phyloP scores from a whole-genome alignment of 2,329 filamentous ascomycete genomes.

The Dactylellina leptospora region DNA sequence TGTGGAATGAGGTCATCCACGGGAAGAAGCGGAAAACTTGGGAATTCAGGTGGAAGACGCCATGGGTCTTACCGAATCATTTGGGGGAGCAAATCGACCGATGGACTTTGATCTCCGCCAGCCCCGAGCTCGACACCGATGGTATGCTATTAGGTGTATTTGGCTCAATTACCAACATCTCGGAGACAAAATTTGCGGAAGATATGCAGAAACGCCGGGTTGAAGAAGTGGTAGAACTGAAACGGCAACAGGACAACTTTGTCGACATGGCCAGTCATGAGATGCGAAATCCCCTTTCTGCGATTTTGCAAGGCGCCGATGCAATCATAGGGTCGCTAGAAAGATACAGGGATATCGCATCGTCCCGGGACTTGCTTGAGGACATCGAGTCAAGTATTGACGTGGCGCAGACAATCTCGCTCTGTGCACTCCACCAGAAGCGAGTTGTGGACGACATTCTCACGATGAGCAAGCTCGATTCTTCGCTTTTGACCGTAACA shows the following conservation, averaged over 20 bases:
- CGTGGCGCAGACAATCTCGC: slow-evolving; percentile 80
- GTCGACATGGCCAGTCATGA: slow-evolving; percentile 70
- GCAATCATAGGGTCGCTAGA: slow-evolving; percentile 66
- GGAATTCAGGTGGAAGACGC: slow-evolving; percentile 52
- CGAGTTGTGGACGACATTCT: slow-evolving; percentile 74
- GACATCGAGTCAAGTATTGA: slow-evolving; percentile 67
- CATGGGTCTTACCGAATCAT: slow-evolving; percentile 37
- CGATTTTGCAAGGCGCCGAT: slow-evolving; percentile 78
- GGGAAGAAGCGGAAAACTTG: slow-evolving; percentile 45
- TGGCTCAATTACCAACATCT: slow-evolving; percentile 53
- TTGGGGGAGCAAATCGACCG: slow-evolving; percentile 43
- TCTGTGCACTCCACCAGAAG: slow-evolving; percentile 84
- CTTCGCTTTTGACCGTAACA: slow-evolving; percentile 70
- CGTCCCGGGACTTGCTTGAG: slow-evolving; percentile 24
- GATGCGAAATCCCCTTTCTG: slow-evolving; percentile 78
- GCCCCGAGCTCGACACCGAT: slow-evolving; percentile 45
- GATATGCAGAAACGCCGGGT: slow-evolving; percentile 55
- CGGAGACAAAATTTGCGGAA: slow-evolving; percentile 54
- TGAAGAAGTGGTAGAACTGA: slow-evolving; percentile 67
- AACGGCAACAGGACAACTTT: slow-evolving; percentile 79
- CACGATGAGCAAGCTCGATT: slow-evolving; percentile 68
- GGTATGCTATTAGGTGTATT: slow-evolving; percentile 48
- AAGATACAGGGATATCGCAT: slow-evolving; percentile 38
- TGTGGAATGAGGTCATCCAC: slow-evolving; percentile 40
- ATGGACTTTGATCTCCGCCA: slow-evolving; percentile 46